These are phyloP conservation scores for Metarhizium album DNA, from an alignment of 2,329 filamentous ascomycete genomes.

Conservation along the genomic window DNA sequence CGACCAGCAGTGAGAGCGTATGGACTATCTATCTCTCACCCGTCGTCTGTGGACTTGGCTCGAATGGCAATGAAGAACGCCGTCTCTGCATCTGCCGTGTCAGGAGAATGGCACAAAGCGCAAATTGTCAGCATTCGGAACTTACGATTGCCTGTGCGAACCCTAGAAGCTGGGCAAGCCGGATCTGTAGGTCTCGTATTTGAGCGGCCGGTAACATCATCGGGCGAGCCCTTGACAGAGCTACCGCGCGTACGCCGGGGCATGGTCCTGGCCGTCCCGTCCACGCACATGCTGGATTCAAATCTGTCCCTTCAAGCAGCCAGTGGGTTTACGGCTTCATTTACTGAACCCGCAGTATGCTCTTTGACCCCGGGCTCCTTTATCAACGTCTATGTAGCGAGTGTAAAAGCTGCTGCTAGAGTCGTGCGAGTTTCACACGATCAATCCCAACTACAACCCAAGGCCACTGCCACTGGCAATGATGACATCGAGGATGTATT, in stretches of 20 bases:
- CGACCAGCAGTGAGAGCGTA: constrained; percentile 36
- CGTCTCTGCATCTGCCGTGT: constrained; percentile 38
- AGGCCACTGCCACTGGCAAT: constrained; percentile 16
- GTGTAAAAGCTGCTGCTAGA: constrained; percentile 70
- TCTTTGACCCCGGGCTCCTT: constrained; percentile 55
- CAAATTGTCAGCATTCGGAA: constrained; percentile 81
- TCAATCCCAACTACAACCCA: constrained; percentile 14
- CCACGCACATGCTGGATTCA: constrained; percentile 45
- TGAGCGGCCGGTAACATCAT: constrained; percentile 18
- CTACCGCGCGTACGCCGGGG: constrained; percentile 55
- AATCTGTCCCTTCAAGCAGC: constrained; percentile 51
- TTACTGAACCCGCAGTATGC: constrained; percentile 52
- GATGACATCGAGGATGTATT: constrained; percentile 47
- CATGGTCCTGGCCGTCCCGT: constrained; percentile 65
- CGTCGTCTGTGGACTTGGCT: constrained; percentile 41
- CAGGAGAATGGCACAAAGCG: constrained; percentile 68
- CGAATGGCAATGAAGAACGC: constrained; percentile 42
- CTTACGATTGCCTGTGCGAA: constrained; percentile 69
- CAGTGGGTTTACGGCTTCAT: constrained; percentile 60
- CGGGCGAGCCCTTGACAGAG: constrained; percentile 8
- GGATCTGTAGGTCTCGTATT: constrained; percentile 76
- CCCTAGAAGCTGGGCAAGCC: constrained; percentile 69
- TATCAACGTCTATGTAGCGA: constrained; percentile 79
- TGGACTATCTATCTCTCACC: constrained; percentile 41
- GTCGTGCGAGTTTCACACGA: constrained; percentile 45